These are phyloP conservation scores for Phytophthora constricta DNA, from an alignment of 352 stramenopile species.

Conservation along the genomic window DNA sequence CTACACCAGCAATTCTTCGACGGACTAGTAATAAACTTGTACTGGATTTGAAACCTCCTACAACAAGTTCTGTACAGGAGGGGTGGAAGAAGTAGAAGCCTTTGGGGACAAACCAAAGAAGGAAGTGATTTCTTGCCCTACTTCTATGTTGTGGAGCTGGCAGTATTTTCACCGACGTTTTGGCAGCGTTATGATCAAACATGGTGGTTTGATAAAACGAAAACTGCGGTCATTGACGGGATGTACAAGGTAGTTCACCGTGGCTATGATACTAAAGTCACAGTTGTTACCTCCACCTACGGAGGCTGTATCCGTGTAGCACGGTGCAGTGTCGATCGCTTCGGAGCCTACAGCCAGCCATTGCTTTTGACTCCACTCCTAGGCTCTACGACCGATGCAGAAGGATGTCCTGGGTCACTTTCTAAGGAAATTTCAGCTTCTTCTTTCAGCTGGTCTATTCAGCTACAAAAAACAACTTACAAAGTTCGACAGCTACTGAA, in stretches of 20 bases:
- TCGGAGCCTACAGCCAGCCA: constrained; percentile 55
- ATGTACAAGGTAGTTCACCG: constrained; percentile 70
- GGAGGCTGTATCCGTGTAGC: constrained; percentile 67
- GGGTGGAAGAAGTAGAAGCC: background rate
- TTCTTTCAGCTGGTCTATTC: constrained; percentile 8
- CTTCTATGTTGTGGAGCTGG: constrained; percentile 73
- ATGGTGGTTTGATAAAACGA: constrained; percentile 86
- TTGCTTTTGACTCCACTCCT: constrained; percentile 48
- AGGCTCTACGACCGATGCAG: background rate
- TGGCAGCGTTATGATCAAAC: constrained; percentile 79
- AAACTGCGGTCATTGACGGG: constrained; percentile 60
- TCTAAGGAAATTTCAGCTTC: background rate
- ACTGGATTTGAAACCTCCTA: constrained; percentile 17
- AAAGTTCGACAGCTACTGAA: constrained; percentile 33
- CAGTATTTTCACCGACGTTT: constrained; percentile 69
- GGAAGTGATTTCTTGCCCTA: constrained; percentile 30
- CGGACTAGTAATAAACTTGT: constrained; percentile 25
- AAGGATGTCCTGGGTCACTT: background rate
- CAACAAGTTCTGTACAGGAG: background rate
- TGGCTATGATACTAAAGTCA: constrained; percentile 46
- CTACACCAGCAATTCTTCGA: constrained; percentile 17
- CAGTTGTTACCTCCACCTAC: constrained; percentile 55
- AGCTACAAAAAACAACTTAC: constrained; percentile 15
- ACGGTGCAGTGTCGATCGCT: constrained; percentile 58
- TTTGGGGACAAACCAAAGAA: constrained; percentile 3